Percentiles rank a stretch among this genome's conserved stretches.
phyloP scores from a whole-genome alignment of 176 grass and related monocot species.

The Triticum timopheevii region DNA sequence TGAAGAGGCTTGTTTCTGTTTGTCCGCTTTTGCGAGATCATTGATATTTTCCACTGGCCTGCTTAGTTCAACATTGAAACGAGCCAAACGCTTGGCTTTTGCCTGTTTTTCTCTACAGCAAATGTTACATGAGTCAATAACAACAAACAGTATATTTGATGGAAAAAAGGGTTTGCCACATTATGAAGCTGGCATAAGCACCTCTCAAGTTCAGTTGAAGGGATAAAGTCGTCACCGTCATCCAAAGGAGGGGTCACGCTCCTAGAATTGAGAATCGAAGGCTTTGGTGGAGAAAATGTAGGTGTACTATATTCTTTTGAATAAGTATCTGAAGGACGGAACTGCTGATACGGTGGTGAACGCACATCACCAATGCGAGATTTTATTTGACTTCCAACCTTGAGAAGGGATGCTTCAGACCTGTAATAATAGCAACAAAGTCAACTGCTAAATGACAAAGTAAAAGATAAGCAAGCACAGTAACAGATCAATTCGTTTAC shows the following conservation, averaged over 20 bases:
- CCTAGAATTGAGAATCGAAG: slow-evolving; percentile 32
- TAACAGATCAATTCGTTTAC: not conserved
- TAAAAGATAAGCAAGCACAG: slow-evolving; percentile 4
- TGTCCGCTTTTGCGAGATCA: slow-evolving; percentile 50
- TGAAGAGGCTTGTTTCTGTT: slow-evolving; percentile 42
- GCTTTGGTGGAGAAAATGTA: slow-evolving; percentile 42
- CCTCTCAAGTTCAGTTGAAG: slow-evolving; percentile 57
- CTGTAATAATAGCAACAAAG: slow-evolving; percentile 37
- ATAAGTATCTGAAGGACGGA: not conserved
- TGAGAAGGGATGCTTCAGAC: slow-evolving; percentile 41
- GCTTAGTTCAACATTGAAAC: slow-evolving; percentile 76
- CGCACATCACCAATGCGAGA: slow-evolving; percentile 22
- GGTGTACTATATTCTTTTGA: slow-evolving; percentile 29
- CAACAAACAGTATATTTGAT: slow-evolving; percentile 1
- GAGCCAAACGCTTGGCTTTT: slow-evolving; percentile 81
- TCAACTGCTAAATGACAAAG: not conserved
- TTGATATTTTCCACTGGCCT: slow-evolving; percentile 50
- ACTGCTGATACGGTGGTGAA: slow-evolving; percentile 38
- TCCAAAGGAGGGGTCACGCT: slow-evolving; percentile 18
- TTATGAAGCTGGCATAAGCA: slow-evolving; percentile 25
- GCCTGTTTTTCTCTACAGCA: slow-evolving; percentile 75
- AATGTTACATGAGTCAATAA: slow-evolving; percentile 35
- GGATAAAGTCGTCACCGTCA: slow-evolving; percentile 28
- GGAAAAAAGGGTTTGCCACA: slow-evolving; percentile 2
- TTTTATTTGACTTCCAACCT: slow-evolving; percentile 40